These are phyloP conservation scores for Hericium coralloides DNA, from an alignment of 768 basidiomycete genomes.

Conservation along the genomic window DNA sequence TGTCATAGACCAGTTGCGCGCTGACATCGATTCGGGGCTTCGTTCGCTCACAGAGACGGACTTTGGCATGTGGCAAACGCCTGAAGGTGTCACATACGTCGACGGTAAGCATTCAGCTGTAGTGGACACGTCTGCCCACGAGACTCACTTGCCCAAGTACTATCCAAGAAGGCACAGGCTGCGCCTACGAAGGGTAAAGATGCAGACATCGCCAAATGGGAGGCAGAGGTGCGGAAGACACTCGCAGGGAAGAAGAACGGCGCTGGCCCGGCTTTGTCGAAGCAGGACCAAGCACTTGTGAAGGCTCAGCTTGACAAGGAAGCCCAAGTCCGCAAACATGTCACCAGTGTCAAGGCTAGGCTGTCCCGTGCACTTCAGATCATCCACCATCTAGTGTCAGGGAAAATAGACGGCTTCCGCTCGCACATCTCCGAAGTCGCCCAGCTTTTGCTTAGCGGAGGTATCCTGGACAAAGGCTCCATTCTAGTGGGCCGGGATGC, in stretches of 20 bases:
- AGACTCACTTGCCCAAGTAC: constrained; percentile 22
- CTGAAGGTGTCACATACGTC: constrained; percentile 69
- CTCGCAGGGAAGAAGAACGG: constrained; percentile 74
- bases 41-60: constrained; percentile 63
- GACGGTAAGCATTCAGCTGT: constrained; percentile 46
- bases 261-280: constrained; percentile 47
- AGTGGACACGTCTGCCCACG: neutral
- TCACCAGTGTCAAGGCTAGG: constrained; percentile 41
- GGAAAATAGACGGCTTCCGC: constrained; percentile 42
- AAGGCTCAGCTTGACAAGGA: constrained; percentile 82
- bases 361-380: constrained; percentile 63
- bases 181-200: constrained; percentile 71
- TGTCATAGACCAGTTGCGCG: constrained; percentile 55
- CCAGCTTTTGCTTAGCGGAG: constrained; percentile 46
- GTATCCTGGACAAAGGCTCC: constrained; percentile 50
- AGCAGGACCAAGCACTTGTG: constrained; percentile 79
- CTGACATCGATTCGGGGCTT: constrained; percentile 56
- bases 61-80: constrained; percentile 78
- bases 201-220: constrained; percentile 89
- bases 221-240: constrained; percentile 82
- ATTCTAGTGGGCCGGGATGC: constrained; percentile 53
- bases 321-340: constrained; percentile 49
- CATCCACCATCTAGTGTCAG: constrained; percentile 51
- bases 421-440: constrained; percentile 50
- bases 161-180: constrained; percentile 44